Evolutionary conservation across 106 monocot genomes (phyloP), one percentile per base, ranked within the genome.

Genomic region (Vanilla planifolia): DNA sequence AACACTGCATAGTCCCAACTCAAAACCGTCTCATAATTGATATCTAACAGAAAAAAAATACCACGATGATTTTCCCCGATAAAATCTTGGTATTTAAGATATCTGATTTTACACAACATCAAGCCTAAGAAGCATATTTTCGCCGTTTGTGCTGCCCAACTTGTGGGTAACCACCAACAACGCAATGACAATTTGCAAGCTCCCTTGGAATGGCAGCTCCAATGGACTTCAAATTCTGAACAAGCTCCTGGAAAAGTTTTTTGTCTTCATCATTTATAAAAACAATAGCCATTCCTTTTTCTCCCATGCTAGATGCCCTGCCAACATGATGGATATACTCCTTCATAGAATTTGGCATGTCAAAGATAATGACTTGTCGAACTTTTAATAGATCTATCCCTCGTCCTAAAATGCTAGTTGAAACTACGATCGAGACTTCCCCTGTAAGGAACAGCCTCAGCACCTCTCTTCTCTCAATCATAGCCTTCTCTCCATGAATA

Each of bases 271-370:
- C 76, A 70, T 82, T 89, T 45, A 93, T 75, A 77, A 93, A 85
- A 8, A 70, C 50, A 61, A 89, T 77, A 10, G 88, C 79, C 6
- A 27, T 70, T 35, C 93, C 88, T 28, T 77, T 72, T 43, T 85
- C 81, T 58, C 93, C 81, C 81, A 81, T 85, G 64, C 85, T 79
- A 55, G 93, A 93, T 66, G 93, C 93, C 42, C 93, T 75, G 14
- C 93, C 93, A 58, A 93, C 71, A 72, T 76, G 81, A 85, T 93
- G 93, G 29, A 93, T 42, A 55, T 85, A 93, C 47, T 93, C 88
- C 27, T 76, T 79, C 59, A 93, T 85, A 21, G 81, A 82, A 36
- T 70, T 85, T 15, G 88, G 93, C 85, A 88, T 81, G 72, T 93
- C 93, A 73, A 93, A 93, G 11, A 88, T 67, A 68, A 93, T 75